Evolutionary conservation across 257 asterid species (phyloP).

Genomic region (Leonotis leonurus): DNA sequence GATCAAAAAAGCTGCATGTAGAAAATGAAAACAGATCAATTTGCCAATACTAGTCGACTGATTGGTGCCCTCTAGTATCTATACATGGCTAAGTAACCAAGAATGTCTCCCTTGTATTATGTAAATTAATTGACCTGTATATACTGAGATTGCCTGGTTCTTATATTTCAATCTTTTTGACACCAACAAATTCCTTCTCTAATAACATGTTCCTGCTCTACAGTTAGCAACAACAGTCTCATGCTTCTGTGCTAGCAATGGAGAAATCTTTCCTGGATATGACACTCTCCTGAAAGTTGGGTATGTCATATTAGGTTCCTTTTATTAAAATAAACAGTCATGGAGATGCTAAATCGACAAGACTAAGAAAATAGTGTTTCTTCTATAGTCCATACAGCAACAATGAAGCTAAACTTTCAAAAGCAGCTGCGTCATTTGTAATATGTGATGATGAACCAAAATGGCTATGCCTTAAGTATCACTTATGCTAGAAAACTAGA

Average conservation of each 20-base stretch:
- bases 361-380: neutral
- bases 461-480: no score
- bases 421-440: no score
- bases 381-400: neutral
- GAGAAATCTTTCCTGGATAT: conserved; percentile 77
- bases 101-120: neutral
- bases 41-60: neutral
- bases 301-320: conserved; percentile 33
- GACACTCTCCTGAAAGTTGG: conserved; percentile 84
- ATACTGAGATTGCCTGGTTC: neutral
- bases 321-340: neutral
- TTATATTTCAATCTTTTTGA: neutral
- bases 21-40: neutral
- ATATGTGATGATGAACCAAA: no score
- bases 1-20: neutral
- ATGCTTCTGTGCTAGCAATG: conserved; percentile 73
- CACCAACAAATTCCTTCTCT: conserved; percentile 5
- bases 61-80: neutral
- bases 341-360: neutral
- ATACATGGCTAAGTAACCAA: neutral
- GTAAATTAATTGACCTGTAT: neutral
- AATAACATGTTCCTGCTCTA: conserved; percentile 18
- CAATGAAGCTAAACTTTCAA: neutral
- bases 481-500: neutral
- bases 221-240: conserved; percentile 70